These are phyloP conservation scores for Phylloporus gajari DNA, from an alignment of 1,284 basidiomycete genomes.

Conservation along the genomic window DNA sequence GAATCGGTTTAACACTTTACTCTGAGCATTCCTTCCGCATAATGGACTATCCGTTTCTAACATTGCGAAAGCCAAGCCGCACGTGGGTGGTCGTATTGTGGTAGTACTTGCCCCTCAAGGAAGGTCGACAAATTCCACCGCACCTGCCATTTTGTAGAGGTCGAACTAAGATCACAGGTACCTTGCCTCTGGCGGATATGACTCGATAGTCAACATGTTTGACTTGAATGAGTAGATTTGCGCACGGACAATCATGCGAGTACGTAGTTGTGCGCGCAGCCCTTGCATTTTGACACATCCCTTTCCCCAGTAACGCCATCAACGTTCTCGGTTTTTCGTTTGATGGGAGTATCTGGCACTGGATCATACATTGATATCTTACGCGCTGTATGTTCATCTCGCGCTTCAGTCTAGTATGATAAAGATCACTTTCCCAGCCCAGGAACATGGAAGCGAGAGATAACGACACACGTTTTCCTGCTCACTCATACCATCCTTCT, in stretches of 20 bases:
- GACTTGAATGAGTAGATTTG: constrained; percentile 81
- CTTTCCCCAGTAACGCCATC: constrained; percentile 61
- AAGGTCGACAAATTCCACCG: constrained; percentile 52
- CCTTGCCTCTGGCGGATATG: constrained; percentile 78
- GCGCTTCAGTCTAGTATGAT: constrained; percentile 64
- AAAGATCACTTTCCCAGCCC: constrained; percentile 74
- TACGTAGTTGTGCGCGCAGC: constrained; percentile 53
- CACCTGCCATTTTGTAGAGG: neutral
- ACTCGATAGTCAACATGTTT: constrained; percentile 83
- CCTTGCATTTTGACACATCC: constrained; percentile 2
- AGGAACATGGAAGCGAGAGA: too few relatives aligned
- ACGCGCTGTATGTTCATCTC: constrained; percentile 31
- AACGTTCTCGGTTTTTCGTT: constrained; percentile 82
- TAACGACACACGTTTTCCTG: too few relatives aligned
- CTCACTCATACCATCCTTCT: too few relatives aligned
- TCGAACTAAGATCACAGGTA: constrained; percentile 54
- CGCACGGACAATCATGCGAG: constrained; percentile 80
- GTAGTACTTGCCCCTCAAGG: constrained; percentile 80
- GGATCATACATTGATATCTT: constrained; percentile 84
- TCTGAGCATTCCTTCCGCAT: constrained; percentile 72
- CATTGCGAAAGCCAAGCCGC: constrained; percentile 68
- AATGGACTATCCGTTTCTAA: constrained; percentile 71
- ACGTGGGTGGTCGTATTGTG: constrained; percentile 79
- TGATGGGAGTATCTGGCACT: constrained; percentile 80
- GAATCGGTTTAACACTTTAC: constrained; percentile 70